phyloP scores from a whole-genome alignment of 2,329 filamentous ascomycete species.

The Ascochyta clinopodiicola region DNA sequence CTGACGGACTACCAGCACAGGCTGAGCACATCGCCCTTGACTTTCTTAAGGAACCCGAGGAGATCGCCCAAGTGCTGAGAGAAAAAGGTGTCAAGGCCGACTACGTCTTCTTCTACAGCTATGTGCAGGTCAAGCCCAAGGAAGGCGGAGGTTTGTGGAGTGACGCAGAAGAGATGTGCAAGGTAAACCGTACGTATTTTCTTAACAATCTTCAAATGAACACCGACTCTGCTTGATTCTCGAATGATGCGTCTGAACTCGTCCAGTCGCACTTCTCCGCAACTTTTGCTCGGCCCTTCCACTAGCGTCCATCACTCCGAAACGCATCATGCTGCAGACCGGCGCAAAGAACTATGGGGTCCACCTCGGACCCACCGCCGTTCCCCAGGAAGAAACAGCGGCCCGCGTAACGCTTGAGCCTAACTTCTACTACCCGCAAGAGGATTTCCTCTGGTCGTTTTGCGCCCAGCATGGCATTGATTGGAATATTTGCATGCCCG shows the following conservation, averaged over 20 bases:
- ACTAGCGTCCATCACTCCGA: conserved; percentile 52
- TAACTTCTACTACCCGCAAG: conserved; percentile 64
- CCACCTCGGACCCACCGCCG: conserved; percentile 54
- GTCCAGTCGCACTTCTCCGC: conserved; percentile 47
- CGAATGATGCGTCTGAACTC: conserved; percentile 6
- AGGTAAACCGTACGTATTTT: conserved; percentile 50
- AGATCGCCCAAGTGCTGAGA: conserved; percentile 47
- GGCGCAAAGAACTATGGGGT: conserved; percentile 61
- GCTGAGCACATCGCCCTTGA: conserved; percentile 54
- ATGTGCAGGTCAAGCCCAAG: conserved; percentile 59
- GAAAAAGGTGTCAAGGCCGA: conserved; percentile 47
- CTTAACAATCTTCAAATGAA: neutral
- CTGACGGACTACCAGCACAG: conserved; percentile 42
- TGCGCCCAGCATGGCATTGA: conserved; percentile 46
- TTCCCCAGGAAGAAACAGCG: conserved; percentile 56
- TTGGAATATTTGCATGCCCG: conserved; percentile 59
- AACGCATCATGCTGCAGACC: conserved; percentile 58
- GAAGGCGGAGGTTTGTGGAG: conserved; percentile 56
- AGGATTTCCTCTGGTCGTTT: conserved; percentile 56
- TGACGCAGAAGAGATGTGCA: conserved; percentile 58
- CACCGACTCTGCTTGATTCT: neutral
- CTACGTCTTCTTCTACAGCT: conserved; percentile 63
- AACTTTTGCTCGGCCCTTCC: conserved; percentile 58
- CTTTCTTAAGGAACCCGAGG: conserved; percentile 47
- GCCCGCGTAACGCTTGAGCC: conserved; percentile 53